Base-by-base conservation (phyloP, 1,139 yeast genomes). In the Blastobotrys persicus region DNA sequence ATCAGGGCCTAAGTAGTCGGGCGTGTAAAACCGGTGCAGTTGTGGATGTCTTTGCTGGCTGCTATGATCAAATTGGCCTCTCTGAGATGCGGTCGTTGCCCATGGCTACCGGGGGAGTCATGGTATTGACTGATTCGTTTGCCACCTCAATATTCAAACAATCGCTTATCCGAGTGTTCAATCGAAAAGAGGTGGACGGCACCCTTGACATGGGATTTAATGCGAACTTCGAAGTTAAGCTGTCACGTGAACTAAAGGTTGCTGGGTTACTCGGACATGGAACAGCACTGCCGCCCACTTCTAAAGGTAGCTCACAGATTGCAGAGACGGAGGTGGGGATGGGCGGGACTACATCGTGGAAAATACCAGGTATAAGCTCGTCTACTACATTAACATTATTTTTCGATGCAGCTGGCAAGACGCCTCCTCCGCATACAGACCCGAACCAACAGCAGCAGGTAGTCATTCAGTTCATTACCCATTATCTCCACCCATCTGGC, bases 61-160 rank as follows among this genome's bases (percentile, higher is more conserved):
- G 97, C 72, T 88, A 88, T 66, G 98, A 91, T 71, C 98, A 91
- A 74, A 85, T 89, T 56, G 98, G 98, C 66, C 81, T 89, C 78
- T 84, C 85, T 58, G 98, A 91, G 73, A 89, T 91, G 97, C 85
- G 85, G 68, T 76, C 83, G 51, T 73, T 91, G 60, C 78, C 95
- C 52, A 85, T 85, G 68, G 75, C 78, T 59, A 89, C 96, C 31
- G 98, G 97, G 59, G 98, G 98, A 67, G 83, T 84, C 23, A 73
- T 91, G 61, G 80, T 91, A 48, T 78, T 91, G 59, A 79, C 95
- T 1, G 98, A 91, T 75, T 92, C 97, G 5, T 91, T 91, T 71
- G 87, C 95, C 40, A 89, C 97, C 4, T 83, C 96, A 4, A 89
- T 91, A 60, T 91, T 91, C 75, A 88, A 88, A 68, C 96, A 89